A percentile compares a stretch with the other conserved stretches of the same genome.
Evolutionary conservation across 179 eudicot species (phyloP).

Genomic region (Carnegiea gigantea): DNA sequence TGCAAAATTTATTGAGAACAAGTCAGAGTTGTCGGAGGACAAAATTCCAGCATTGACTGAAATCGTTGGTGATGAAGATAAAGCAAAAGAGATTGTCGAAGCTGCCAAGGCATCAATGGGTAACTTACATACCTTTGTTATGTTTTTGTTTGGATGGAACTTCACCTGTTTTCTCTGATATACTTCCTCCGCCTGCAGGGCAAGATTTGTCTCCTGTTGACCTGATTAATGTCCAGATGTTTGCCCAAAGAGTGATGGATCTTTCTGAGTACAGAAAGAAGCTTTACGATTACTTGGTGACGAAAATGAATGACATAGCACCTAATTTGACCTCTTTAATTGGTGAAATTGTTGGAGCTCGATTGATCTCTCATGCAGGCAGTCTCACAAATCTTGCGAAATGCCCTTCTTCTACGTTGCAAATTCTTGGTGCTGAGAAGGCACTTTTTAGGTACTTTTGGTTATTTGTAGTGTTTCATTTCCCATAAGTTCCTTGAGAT

Average conservation of each 20-base stretch:
- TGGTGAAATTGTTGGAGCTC: conserved; percentile 97
- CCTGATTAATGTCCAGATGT: conserved; percentile 83
- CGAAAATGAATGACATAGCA: conserved; percentile 92
- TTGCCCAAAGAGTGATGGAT: conserved; percentile 92
- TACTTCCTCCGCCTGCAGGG: conserved; percentile 45
- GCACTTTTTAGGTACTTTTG: conserved; percentile 78
- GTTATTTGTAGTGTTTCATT: not conserved
- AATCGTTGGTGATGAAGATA: conserved; percentile 89
- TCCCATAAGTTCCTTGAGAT: not conserved
- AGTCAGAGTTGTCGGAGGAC: conserved; percentile 74
- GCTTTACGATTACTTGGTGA: conserved; percentile 78
- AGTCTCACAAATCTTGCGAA: conserved; percentile 95
- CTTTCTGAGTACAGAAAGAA: conserved; percentile 90
- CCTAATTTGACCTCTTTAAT: conserved; percentile 92
- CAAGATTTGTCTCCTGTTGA: conserved; percentile 90
- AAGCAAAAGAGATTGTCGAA: conserved; percentile 92
- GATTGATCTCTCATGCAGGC: conserved; percentile 95
- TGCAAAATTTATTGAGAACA: conserved; percentile 77
- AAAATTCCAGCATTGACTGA: conserved; percentile 61
- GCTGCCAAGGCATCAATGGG: conserved; percentile 99
- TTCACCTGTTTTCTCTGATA: not conserved
- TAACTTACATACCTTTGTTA: conserved; percentile 20
- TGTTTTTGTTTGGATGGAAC: not conserved
- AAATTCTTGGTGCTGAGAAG: conserved; percentile 97
- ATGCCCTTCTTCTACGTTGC: conserved; percentile 95